Base-by-base conservation (phyloP, 2,329 filamentous ascomycete genomes). In the Alternaria solani region DNA sequence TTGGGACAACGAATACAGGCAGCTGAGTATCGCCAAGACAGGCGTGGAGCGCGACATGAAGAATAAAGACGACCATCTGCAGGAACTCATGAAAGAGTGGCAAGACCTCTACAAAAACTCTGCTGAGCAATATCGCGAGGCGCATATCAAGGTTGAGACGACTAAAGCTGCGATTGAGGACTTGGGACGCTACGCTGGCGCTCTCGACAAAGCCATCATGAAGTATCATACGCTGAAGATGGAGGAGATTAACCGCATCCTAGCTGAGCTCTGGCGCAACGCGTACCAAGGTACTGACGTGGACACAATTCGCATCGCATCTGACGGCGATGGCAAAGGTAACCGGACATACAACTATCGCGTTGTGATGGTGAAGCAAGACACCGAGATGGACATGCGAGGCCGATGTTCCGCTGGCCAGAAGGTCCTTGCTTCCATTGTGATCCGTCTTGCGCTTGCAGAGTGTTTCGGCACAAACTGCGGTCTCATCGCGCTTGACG, bases 341-440 rank as follows among this genome's bases (percentile, higher is more conserved):
- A 93, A 92, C 72, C 89, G 92, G 71, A 91, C 85, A 63, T 98
- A 98, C 85, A 98, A 99, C 81, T 99, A 99, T 83, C 92, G 95
- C 47, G 83, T 99, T 6, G 94, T 92, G 79, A 99, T 99, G 95
- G 89, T 97, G 69, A 99, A 99, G 82, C 91, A 94, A 76, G 93
- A 96, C 73, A 92, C 91, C 0, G 95, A 99, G 79, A 97, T 99
- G 93, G 95, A 99, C 81, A 99, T 99, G 95, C 92, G 95, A 64
- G 96, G 95, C 1, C 92, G 95, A 56, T 99, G 95, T 84, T 96
- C 92, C 68, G 95, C 95, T 1, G 95, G 95, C 4, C 95, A 99
- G 78, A 97, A 96, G 80, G 94, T 99, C 28, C 87, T 99, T 28
- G 95, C 95, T 5, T 93, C 90, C 79, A 99, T 99, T 81, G 96